These are phyloP conservation scores for Lathyrus aphaca DNA, from an alignment of 306 rosid genomes.

Conservation along the genomic window DNA sequence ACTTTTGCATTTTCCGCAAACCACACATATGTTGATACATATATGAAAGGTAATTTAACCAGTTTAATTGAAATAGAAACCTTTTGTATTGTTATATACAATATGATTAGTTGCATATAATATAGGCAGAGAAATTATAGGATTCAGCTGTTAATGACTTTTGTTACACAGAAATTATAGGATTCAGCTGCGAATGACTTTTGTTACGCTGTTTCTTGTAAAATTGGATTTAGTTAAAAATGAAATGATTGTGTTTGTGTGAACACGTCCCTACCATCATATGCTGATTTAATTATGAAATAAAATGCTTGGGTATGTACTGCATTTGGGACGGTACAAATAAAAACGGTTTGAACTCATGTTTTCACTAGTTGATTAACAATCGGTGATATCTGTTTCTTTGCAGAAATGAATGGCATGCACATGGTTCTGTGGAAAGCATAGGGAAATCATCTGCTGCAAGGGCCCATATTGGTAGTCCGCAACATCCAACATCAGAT, in stretches of 20 bases:
- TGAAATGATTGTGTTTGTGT: conserved; percentile 3
- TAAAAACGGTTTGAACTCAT: too few relatives aligned
- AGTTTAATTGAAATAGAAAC: conserved; percentile 20
- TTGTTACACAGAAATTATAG: background rate
- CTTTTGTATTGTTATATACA: background rate
- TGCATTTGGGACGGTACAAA: background rate
- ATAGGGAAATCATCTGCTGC: conserved; percentile 53
- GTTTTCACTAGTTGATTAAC: conserved; percentile 11
- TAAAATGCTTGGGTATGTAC: background rate
- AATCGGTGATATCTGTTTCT: conserved; percentile 24
- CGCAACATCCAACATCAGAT: conserved; percentile 55
- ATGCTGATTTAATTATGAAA: background rate
- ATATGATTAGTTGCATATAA: background rate
- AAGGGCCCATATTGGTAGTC: conserved; percentile 65
- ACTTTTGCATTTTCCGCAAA: background rate
- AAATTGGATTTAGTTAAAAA: background rate
- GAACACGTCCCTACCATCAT: background rate
- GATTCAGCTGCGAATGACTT: conserved; percentile 2
- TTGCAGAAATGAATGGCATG: conserved; percentile 75
- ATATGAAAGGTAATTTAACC: background rate
- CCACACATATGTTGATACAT: background rate
- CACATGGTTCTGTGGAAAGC: conserved; percentile 62
- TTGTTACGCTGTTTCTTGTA: background rate
- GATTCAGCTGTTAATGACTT: conserved; percentile 9
- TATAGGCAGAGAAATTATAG: background rate